phyloP scores from a whole-genome alignment of 805 yeast genomes.

The Barnettozyma wickerhamii region DNA sequence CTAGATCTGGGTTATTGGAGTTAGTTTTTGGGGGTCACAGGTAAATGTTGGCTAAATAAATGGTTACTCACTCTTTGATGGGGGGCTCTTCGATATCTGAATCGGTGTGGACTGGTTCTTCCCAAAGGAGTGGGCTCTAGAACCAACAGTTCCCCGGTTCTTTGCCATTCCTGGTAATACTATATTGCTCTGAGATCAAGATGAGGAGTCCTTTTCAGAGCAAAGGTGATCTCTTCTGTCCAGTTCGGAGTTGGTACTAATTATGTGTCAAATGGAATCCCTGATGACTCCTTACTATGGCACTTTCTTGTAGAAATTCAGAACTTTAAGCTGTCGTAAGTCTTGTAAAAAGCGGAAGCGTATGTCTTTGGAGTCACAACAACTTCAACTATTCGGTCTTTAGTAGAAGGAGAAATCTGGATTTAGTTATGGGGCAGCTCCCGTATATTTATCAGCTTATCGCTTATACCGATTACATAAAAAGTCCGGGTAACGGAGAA shows the following conservation, averaged over 20 bases:
- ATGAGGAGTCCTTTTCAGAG: no score
- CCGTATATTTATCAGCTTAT: neutral
- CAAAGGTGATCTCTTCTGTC: no score
- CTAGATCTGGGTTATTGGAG: constrained; percentile 45
- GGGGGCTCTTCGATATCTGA: constrained; percentile 24
- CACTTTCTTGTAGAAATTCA: no score
- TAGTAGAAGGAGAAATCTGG: neutral
- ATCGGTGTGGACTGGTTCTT: constrained; percentile 8
- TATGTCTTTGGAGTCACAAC: no score
- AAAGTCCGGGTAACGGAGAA: neutral
- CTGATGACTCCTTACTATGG: no score
- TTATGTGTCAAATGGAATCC: no score
- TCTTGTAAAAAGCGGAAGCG: no score
- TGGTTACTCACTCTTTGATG: constrained; percentile 22
- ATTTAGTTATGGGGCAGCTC: neutral
- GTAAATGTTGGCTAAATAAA: neutral
- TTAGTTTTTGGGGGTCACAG: constrained; percentile 14
- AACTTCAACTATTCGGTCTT: no score
- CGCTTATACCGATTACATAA: neutral
- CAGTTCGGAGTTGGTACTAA: no score
- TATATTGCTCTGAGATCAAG: no score
- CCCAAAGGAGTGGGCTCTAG: constrained; percentile 3
- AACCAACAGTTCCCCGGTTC: constrained; percentile 2
- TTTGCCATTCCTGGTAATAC: constrained; percentile 2
- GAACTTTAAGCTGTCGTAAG: no score